Base-by-base conservation (phyloP, 2,329 filamentous ascomycete species). In the Beauveria sp. region DNA sequence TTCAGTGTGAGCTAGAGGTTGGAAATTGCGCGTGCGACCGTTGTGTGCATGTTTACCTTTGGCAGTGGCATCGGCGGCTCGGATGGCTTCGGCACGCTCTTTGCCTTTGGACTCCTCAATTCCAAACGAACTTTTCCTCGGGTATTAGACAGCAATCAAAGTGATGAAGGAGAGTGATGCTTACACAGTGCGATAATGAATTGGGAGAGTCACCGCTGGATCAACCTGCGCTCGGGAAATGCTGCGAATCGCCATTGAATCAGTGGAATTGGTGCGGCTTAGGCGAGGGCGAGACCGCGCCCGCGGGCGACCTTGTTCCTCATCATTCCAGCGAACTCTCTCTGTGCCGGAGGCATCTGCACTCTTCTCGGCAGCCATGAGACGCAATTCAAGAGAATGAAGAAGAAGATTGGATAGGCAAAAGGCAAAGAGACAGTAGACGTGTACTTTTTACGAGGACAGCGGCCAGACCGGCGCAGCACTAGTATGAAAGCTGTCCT, bases 121-220 rank as follows among this genome's bases (percentile, higher is more conserved):
- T 56, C 84, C 77, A 64, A 80, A 83, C 4, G 80, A 81, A n/a
- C 78, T 75, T 30, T 61, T 61, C 22, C 38, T 20, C 22, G 18
- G 7, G 46, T 26, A 43, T 64, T 56, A 63, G 65, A 38, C 20
- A 49, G 10, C 10, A 22, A 38, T 40, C 10, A 14, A 24, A 55
- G 34, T 24, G 26, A 26, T 34, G 10, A 28, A 40, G 58, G 18
- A 26, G 34, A 58, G 42, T 5, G 20, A 10, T 51, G 22, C 76
- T 76, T 76, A 82, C 73, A 82, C 71, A 3, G 80, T 83, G 50
- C 81, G 78, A 67, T 83, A 84, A 64, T 82, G 78, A 58, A 83
- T 81, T n/a, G 81, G 80, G 54, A 83, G 70, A 2, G 68, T 66
- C 8, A 68, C 16, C 5, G 67, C 64, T 2, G 69, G 69, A 52